Percentiles rank a stretch among this genome's conserved stretches.
Evolutionary conservation across 768 basidiomycete species (phyloP).

Genomic region (Tephrocybe sp.): DNA sequence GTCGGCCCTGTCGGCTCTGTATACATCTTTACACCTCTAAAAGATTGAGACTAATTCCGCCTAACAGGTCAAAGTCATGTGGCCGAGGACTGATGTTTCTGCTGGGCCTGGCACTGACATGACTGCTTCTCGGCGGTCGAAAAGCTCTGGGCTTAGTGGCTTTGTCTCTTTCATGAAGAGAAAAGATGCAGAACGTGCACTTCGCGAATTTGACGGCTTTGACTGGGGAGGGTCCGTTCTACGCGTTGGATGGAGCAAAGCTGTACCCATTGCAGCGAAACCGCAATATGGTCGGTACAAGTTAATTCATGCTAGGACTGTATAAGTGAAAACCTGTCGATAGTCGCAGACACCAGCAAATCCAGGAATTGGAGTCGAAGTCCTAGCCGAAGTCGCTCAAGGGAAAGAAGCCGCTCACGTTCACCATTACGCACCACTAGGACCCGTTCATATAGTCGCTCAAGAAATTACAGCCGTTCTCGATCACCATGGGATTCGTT

Average conservation of each 20-base stretch:
- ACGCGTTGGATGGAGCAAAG: conserved; percentile 96
- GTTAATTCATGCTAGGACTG: background rate
- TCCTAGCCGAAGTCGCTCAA: conserved; percentile 38
- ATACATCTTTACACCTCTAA: conserved; percentile 17
- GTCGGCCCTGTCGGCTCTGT: conserved; percentile 93
- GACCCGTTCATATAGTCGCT: conserved; percentile 47
- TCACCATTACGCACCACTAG: conserved; percentile 37
- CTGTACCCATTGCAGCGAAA: conserved; percentile 80
- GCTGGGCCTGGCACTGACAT: conserved; percentile 73
- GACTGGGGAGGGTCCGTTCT: conserved; percentile 93
- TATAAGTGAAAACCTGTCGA: background rate
- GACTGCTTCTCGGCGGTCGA: conserved; percentile 65
- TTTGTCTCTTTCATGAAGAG: conserved; percentile 98
- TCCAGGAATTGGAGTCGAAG: conserved; percentile 26
- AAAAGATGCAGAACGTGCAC: conserved; percentile 83
- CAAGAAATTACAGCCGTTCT: conserved; percentile 42
- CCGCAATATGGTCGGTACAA: conserved; percentile 69
- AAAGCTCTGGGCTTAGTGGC: conserved; percentile 81
- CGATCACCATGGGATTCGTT: conserved; percentile 36
- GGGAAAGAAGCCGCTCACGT: conserved; percentile 37
- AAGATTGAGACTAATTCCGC: background rate
- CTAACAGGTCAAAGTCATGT: conserved; percentile 91
- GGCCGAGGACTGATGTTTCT: conserved; percentile 84
- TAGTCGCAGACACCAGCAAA: conserved; percentile 18
- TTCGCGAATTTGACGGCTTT: conserved; percentile 87